Percentiles rank a stretch among this genome's conserved stretches.
Conservation (phyloP, 805 yeast genomes). For the Teunomyces panamensis region DNA sequence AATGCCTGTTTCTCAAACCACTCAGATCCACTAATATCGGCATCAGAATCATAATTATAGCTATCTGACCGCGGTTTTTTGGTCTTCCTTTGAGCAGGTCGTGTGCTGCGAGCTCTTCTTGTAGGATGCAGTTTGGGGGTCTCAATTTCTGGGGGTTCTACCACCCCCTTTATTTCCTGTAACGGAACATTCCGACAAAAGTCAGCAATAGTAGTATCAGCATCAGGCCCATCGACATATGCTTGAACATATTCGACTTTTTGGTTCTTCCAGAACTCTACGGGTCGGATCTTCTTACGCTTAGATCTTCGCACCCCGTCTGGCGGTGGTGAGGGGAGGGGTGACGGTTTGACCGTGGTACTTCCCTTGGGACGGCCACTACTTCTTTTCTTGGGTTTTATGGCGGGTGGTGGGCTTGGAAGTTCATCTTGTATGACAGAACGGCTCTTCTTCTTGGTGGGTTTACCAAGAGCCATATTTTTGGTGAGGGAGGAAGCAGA, state of each 20-base stretch:
- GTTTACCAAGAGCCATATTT: slow-evolving; percentile 29
- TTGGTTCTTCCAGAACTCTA: slow-evolving; percentile 86
- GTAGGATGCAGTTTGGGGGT: background rate
- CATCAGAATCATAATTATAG: slow-evolving; percentile 35
- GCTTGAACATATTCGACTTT: slow-evolving; percentile 54
- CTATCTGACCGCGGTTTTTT: slow-evolving; percentile 8
- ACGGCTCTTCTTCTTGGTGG: slow-evolving; percentile 5
- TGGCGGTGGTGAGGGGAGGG: slow-evolving; percentile 44
- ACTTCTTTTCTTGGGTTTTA: slow-evolving; percentile 9
- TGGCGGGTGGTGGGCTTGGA: slow-evolving; percentile 11
- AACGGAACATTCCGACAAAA: slow-evolving; percentile 43
- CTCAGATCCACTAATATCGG: slow-evolving; percentile 46
- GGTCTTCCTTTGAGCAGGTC: slow-evolving; percentile 8
- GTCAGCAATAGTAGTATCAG: slow-evolving; percentile 38
- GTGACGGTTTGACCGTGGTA: slow-evolving; percentile 17
- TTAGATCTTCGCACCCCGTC: slow-evolving; percentile 60
- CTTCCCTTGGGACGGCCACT: background rate
- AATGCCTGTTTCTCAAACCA: slow-evolving; percentile 48
- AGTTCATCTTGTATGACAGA: slow-evolving; percentile 3
- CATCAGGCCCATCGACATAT: slow-evolving; percentile 33
- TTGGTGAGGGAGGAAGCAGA: slow-evolving; percentile 25
- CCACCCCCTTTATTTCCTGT: slow-evolving; percentile 57
- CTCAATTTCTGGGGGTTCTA: slow-evolving; percentile 42
- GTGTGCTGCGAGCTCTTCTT: slow-evolving; percentile 13
- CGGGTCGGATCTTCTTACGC: slow-evolving; percentile 64